These are phyloP conservation scores for Mycena haematopus DNA, from an alignment of 768 basidiomycete species.

Conservation along the genomic window DNA sequence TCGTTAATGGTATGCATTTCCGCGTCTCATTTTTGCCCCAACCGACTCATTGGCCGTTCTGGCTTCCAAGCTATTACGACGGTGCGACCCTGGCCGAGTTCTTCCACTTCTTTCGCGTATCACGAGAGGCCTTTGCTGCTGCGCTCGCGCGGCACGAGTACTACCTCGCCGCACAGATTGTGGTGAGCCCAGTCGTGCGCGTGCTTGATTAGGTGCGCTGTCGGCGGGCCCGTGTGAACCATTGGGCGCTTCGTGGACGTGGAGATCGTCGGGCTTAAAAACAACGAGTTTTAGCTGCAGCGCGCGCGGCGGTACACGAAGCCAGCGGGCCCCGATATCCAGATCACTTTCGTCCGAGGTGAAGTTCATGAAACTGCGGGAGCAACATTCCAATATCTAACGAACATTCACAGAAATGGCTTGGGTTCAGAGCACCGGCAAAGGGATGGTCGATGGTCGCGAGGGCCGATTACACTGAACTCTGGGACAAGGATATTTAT, in stretches of 20 bases:
- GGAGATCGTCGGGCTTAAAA: conserved; percentile 87
- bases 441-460: no score
- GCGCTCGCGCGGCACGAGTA: conserved; percentile 95
- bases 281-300: conserved; percentile 93
- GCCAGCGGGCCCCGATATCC: conserved; percentile 73
- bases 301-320: conserved; percentile 86
- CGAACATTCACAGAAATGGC: no score
- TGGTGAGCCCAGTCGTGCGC: conserved; percentile 86
- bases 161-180: conserved; percentile 90
- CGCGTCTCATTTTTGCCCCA: conserved; percentile 10
- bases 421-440: no score
- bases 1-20: conserved; percentile 79
- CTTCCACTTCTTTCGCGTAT: conserved; percentile 96
- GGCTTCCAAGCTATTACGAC: conserved; percentile 85
- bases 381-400: no score
- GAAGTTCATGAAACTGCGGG: conserved; percentile 99
- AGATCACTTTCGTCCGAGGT: conserved; percentile 86
- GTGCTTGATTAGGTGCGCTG: conserved; percentile 99
- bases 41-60: neutral
- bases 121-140: conserved; percentile 79
- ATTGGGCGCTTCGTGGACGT: conserved; percentile 92
- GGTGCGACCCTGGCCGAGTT: conserved; percentile 91
- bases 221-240: conserved; percentile 95
- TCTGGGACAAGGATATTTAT: no score
- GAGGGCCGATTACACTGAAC: no score